Conservation (phyloP, 306 rosid genomes). For the Quercus variabilis region DNA sequence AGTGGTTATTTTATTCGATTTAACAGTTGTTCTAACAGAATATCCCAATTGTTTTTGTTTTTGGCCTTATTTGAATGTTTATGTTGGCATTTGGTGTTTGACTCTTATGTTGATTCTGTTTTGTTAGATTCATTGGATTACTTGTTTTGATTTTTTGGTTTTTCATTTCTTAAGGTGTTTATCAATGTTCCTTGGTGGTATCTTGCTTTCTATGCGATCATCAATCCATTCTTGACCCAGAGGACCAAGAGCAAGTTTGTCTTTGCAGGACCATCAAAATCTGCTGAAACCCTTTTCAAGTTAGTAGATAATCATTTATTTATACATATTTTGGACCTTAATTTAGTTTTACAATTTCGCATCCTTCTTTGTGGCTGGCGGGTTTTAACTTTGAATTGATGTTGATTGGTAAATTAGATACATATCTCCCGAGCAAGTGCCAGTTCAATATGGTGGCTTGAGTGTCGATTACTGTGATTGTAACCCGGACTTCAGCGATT, state of each 20-base stretch:
- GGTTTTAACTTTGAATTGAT: neutral
- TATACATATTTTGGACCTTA: neutral
- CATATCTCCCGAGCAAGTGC: conserved; percentile 82
- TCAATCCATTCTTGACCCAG: conserved; percentile 52
- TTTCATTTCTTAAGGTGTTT: conserved; percentile 35
- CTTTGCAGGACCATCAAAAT: conserved; percentile 36
- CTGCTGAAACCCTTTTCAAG: conserved; percentile 66
- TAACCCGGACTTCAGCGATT: conserved; percentile 75
- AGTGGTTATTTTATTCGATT: no score
- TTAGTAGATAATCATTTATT: conserved; percentile 26
- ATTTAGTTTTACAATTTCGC: neutral
- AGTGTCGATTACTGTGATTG: conserved; percentile 91
- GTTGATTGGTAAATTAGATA: conserved; percentile 43
- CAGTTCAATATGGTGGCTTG: conserved; percentile 86
- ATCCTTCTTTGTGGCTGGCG: conserved; percentile 2
- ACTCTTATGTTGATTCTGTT: neutral
- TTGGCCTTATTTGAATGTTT: neutral
- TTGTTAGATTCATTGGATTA: neutral
- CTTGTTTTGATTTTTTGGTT: neutral
- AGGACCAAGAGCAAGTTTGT: conserved; percentile 67
- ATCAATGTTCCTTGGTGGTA: conserved; percentile 70
- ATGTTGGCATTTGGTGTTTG: neutral
- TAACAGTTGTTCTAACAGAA: no score
- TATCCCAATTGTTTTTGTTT: neutral
- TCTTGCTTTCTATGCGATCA: conserved; percentile 48